These are phyloP conservation scores for Fusarium devonianum DNA, from an alignment of 2,329 filamentous ascomycete genomes.

Conservation along the genomic window DNA sequence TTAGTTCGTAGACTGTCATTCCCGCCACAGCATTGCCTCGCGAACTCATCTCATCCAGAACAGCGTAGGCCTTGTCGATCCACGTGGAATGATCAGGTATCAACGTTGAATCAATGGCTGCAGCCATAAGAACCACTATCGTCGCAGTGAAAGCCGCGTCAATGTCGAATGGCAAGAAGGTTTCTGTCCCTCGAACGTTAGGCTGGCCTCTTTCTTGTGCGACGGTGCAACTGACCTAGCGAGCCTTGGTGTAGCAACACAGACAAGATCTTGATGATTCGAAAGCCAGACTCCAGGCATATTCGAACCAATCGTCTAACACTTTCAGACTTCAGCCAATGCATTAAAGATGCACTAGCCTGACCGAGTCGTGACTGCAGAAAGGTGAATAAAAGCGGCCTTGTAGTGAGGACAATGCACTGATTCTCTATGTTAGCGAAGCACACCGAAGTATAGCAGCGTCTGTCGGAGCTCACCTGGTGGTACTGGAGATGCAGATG, in stretches of 20 bases:
- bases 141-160: constrained; percentile 39
- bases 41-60: constrained; percentile 54
- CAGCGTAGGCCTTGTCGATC: constrained; percentile 49
- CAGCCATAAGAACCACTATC: constrained; percentile 48
- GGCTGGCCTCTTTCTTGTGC: background rate
- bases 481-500: constrained; percentile 34
- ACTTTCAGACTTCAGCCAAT: constrained; percentile 32
- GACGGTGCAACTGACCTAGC: constrained; percentile 4
- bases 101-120: constrained; percentile 44
- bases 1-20: no score
- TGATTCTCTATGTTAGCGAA: constrained; percentile 2
- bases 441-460: rapidly evolving
- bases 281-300: constrained; percentile 24
- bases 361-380: constrained; percentile 31
- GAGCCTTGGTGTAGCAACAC: constrained; percentile 29
- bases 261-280: constrained; percentile 18
- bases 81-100: constrained; percentile 45
- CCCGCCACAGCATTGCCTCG: constrained; percentile 54
- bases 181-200: constrained; percentile 6
- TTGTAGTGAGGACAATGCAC: constrained; percentile 34
- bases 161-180: constrained; percentile 22
- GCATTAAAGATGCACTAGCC: constrained; percentile 28
- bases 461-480: constrained; percentile 12
- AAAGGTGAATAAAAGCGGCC: constrained; percentile 31
- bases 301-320: constrained; percentile 21